phyloP scores from a whole-genome alignment of 139 green algal species.

The Nannochloris sp. region DNA sequence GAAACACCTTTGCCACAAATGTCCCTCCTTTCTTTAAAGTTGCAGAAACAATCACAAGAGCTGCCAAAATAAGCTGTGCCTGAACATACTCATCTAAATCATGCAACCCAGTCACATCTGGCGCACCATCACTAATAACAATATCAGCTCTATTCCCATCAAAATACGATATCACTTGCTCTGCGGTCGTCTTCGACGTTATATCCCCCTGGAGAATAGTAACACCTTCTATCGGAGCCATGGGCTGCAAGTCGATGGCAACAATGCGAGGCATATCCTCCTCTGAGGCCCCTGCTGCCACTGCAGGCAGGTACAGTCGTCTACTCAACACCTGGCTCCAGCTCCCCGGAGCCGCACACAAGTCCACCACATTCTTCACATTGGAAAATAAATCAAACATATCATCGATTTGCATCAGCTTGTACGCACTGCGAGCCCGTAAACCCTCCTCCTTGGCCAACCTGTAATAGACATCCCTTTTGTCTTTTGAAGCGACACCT shows the following conservation, averaged over 20 bases:
- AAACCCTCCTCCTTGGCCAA: constrained; percentile 98
- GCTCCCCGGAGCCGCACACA: constrained; percentile 92
- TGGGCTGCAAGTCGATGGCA: constrained; percentile 95
- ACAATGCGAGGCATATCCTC: constrained; percentile 78
- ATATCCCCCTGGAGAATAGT: constrained; percentile 89
- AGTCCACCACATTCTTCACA: constrained; percentile 87
- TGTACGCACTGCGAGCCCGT: constrained; percentile 89
- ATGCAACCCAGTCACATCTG: constrained; percentile 97
- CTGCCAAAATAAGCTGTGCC: constrained; percentile 86
- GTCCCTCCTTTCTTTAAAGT: constrained; percentile 75
- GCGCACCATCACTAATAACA: constrained; percentile 93
- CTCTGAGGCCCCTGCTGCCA: constrained; percentile 5
- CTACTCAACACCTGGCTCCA: constrained; percentile 79
- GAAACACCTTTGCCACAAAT: constrained; percentile 94
- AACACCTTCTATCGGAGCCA: constrained; percentile 95
- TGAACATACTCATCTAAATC: constrained; percentile 98
- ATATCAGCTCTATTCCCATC: constrained; percentile 76
- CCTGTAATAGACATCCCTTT: constrained; percentile 91
- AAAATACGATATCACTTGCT: constrained; percentile 79
- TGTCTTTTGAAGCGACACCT: constrained; percentile 70
- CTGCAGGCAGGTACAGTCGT: constrained; percentile 79
- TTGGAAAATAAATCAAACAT: constrained; percentile 65
- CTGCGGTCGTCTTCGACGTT: constrained; percentile 55
- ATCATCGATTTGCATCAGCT: constrained; percentile 97
- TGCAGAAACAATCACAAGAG: constrained; percentile 70